Evolutionary conservation across 192 early-diverging fungal genomes (phyloP), one percentile per base, ranked within the genome.

Genomic region (Backusella psychrophila): DNA sequence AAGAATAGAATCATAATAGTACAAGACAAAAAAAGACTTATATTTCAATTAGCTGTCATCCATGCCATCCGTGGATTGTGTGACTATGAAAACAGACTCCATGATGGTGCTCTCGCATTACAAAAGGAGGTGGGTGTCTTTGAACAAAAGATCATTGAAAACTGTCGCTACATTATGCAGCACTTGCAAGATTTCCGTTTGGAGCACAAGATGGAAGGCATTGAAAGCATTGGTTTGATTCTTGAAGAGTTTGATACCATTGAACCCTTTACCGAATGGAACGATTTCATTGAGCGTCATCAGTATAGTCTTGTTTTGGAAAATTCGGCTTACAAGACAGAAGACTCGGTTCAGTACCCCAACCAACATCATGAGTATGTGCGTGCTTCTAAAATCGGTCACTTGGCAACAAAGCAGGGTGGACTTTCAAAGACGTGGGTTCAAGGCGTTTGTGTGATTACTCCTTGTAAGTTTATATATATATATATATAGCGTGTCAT

Each of bases 401-500:
- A 78, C 19, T 29, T 88, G 36, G 73, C 79, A 21, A 78, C 81
- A 9, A 77, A 80, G 19, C 56, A 63, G 26, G 78, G 82, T 0
- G 67, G 75, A 6, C 74, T 86, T 3, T 69, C 80, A 42, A 85
- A 84, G 71, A 53, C 71, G 34, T 88, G 85, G 85, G 80, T 66
- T 12, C 81, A 86, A n/a, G 80, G 82, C 0, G 76, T 77, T 53
- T 86, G 82, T 80, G 80, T 86, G 15, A 29, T 88, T 19, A 85
- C 87, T 9, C 77, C 82, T 31, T 56, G 80, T 81, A 81, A 71
- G 53, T n/a, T n/a, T n/a, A n/a, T n/a, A n/a, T n/a, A n/a, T n/a
- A n/a, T n/a, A n/a, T n/a, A n/a, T n/a, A n/a, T n/a, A n/a, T n/a
- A n/a, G n/a, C n/a, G 34, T 33, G 2, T 4, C 1, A 19, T n/a